Evolutionary conservation across 345 rosid species (phyloP).

Genomic region (Gossypioides kirkii): DNA sequence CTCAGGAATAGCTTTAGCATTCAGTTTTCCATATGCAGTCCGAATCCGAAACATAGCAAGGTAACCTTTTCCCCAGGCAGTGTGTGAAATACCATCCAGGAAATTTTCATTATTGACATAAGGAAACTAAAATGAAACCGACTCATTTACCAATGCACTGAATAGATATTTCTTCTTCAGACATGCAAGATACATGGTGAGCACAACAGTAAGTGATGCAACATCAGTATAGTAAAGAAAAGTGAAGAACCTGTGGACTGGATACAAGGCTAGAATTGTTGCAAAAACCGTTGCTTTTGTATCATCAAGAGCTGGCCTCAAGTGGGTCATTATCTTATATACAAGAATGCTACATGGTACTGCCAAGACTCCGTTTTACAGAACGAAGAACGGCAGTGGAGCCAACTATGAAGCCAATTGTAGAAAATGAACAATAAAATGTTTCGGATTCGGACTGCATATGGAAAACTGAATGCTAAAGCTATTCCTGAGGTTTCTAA

Average conservation of each 20-base stretch:
- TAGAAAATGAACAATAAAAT: too few species aligned
- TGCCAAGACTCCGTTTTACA: conserved; percentile 53
- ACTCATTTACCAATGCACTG: conserved; percentile 67
- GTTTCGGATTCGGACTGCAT: not conserved
- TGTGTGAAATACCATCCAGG: not conserved
- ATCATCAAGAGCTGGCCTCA: conserved; percentile 56
- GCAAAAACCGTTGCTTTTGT: conserved; percentile 53
- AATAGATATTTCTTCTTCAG: conserved; percentile 61
- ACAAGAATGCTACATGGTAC: conserved; percentile 63
- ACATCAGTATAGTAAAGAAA: conserved; percentile 95
- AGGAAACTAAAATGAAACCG: conserved; percentile 5
- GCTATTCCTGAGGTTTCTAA: not conserved
- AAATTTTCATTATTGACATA: not conserved
- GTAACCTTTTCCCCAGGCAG: not conserved
- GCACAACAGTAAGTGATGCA: conserved; percentile 75
- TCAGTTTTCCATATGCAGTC: not conserved
- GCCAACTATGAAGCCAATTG: conserved; percentile 38
- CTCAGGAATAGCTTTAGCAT: not conserved
- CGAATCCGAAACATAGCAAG: not conserved
- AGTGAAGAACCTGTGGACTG: conserved; percentile 90
- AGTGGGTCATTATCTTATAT: conserved; percentile 53
- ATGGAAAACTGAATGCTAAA: not conserved
- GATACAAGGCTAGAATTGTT: conserved; percentile 59
- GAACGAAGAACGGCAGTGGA: conserved; percentile 62
- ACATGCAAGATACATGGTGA: conserved; percentile 81